Conservation (phyloP, 495 filamentous ascomycete genomes). For the Glonium stellatum region DNA sequence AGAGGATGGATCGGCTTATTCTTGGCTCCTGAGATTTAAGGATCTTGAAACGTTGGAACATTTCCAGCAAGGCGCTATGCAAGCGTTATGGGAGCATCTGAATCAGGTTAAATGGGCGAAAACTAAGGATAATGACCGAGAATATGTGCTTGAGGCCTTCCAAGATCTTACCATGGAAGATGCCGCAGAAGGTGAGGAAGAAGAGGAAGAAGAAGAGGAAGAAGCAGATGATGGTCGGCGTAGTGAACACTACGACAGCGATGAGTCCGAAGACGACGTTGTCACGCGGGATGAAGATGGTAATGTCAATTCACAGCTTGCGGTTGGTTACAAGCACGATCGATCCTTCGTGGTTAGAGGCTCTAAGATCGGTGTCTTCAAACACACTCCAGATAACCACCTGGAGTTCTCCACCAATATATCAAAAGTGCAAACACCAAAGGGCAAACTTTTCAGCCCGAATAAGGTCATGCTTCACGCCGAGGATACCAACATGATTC, state of each 20-base stretch:
- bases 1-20: slow-evolving; percentile 82
- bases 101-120: slow-evolving; percentile 94
- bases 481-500: slow-evolving; percentile 85
- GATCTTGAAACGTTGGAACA: slow-evolving; percentile 69
- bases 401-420: slow-evolving; percentile 97
- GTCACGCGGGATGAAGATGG: slow-evolving; percentile 63
- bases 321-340: slow-evolving; percentile 98
- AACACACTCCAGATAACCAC: slow-evolving; percentile 86
- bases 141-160: slow-evolving; percentile 94
- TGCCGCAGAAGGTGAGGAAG: slow-evolving; percentile 54
- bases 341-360: slow-evolving; percentile 94
- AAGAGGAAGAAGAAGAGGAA: slow-evolving; percentile 56
- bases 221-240: slow-evolving; percentile 52
- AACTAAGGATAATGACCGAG: slow-evolving; percentile 80
- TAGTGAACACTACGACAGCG: slow-evolving; percentile 81
- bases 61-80: slow-evolving; percentile 92
- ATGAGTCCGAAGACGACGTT: slow-evolving; percentile 86
- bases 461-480: slow-evolving; percentile 98
- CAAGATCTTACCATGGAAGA: slow-evolving; percentile 93
- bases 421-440: slow-evolving; percentile 85
- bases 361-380: slow-evolving; percentile 97
- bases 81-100: slow-evolving; percentile 92
- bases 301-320: slow-evolving; percentile 87
- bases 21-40: slow-evolving; percentile 90
- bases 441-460: slow-evolving; percentile 81